Evolutionary conservation across 2,329 filamentous ascomycete genomes (phyloP).

Genomic region (Talaromyces piceae): DNA sequence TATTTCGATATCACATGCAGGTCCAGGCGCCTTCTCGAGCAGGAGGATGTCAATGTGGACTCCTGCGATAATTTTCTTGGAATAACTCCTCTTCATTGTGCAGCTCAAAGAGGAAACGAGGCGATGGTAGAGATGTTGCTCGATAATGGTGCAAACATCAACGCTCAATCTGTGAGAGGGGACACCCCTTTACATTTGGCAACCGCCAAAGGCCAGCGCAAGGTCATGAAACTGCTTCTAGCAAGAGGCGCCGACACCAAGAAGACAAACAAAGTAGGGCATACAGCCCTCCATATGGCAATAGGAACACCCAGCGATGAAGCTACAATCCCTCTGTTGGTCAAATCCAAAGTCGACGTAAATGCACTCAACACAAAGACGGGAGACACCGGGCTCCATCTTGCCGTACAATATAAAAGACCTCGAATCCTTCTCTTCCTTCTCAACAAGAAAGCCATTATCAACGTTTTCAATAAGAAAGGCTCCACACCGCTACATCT

Average conservation of each 20-base stretch:
- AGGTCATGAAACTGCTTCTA: constrained; percentile 20
- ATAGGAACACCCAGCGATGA: constrained; percentile 24
- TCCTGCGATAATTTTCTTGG: constrained; percentile 18
- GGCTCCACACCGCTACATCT: constrained; percentile 24
- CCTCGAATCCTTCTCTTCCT: constrained; percentile 23
- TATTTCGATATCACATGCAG: constrained; percentile 22
- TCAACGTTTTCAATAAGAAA: constrained; percentile 19
- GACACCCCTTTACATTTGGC: constrained; percentile 27
- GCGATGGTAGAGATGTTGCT: constrained; percentile 25
- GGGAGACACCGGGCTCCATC: constrained; percentile 23
- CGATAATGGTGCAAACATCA: constrained; percentile 18
- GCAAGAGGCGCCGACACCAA: constrained; percentile 12
- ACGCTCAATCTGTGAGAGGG: constrained; percentile 19
- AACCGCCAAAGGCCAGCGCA: constrained; percentile 19
- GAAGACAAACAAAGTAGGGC: constrained; percentile 16
- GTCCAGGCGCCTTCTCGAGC: constrained; percentile 19
- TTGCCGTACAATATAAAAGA: constrained; percentile 18
- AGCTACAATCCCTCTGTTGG: constrained; percentile 23
- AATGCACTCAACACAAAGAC: constrained; percentile 18
- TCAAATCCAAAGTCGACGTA: constrained; percentile 20
- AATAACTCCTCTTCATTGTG: constrained; percentile 24
- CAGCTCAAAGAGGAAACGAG: constrained; percentile 22
- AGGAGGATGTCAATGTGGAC: constrained; percentile 18
- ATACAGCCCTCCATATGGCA: constrained; percentile 19
- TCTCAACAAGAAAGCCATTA: constrained; percentile 21